Evolutionary conservation across 2,329 filamentous ascomycete species (phyloP).

Genomic region (Spiromastix sp.): DNA sequence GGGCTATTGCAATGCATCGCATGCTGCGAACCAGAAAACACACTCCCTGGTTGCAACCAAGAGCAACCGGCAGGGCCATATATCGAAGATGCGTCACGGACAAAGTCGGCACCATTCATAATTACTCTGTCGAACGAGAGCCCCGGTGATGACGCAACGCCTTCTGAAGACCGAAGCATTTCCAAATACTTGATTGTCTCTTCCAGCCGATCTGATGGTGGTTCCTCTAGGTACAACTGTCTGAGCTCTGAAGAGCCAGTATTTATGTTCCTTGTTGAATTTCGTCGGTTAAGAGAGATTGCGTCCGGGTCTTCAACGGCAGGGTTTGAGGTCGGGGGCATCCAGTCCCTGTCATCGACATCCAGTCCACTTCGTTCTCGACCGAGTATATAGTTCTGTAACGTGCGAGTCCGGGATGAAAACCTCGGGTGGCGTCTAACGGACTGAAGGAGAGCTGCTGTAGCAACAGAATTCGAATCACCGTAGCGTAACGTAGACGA

Average conservation of each 20-base stretch:
- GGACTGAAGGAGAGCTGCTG: constrained; percentile 30
- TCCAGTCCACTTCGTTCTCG: constrained; percentile 19
- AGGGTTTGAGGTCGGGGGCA: background rate
- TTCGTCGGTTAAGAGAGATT: too few relatives aligned
- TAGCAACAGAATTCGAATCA: too few relatives aligned
- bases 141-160: constrained; percentile 44
- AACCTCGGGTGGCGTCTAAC: constrained; percentile 29
- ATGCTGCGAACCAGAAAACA: constrained; percentile 53
- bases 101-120: constrained; percentile 44
- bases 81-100: constrained; percentile 44
- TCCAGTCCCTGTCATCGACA: constrained; percentile 11
- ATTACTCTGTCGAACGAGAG: constrained; percentile 45
- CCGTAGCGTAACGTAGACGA: too few relatives aligned
- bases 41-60: constrained; percentile 51
- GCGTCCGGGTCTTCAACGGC: too few relatives aligned
- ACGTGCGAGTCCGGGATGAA: constrained; percentile 24
- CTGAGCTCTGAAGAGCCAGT: constrained; percentile 20
- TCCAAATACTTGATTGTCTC: constrained; percentile 53
- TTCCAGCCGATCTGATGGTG: constrained; percentile 36
- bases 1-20: constrained; percentile 31
- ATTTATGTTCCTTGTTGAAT: constrained; percentile 17
- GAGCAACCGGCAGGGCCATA: constrained; percentile 45
- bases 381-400: constrained; percentile 31
- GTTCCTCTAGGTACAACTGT: constrained; percentile 25
- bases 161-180: constrained; percentile 43